Evolutionary conservation across 192 early-diverging fungal species (phyloP), one percentile per base, ranked within the genome.

Genomic region (Coemansia sp.): DNA sequence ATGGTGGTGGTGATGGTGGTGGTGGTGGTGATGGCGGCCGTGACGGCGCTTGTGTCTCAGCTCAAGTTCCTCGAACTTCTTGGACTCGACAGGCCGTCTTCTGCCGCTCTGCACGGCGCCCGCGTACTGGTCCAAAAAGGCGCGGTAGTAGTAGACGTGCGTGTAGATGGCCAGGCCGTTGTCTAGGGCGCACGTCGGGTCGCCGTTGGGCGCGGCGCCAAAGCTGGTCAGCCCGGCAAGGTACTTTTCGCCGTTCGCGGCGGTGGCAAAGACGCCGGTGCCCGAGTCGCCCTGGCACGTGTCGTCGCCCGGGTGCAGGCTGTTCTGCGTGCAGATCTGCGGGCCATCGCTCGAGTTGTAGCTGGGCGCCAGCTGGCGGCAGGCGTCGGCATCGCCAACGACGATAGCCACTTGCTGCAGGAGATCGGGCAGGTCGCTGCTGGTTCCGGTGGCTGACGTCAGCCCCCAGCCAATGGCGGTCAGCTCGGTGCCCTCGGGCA

Each of bases 281-380:
- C 71, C 71, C 0, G 64, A 67, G 48, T 75, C 71, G n/a, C 64
- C 71, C 60, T 75, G 71, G 44, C 71, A 75, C 2, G 71, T 75
- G 20, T 75, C 71, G 1, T 38, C 31, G 30, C 71, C 71, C 11
- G 28, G 64, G 12, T 29, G n/a, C 14, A 75, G 64, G 32, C 55
- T 51, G 31, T 75, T 75, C 10, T 75, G 60, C 0, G 71, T 75
- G 53, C 71, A 75, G 11, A 75, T 63, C 53, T 67, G 71, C 31
- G 71, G 71, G 4, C 71, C 71, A 11, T 67, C 30, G 50, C 71
- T 75, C 9, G 64, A 63, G 52, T 55, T 36, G 34, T 62, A 75
- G 4, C 48, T 41, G 2, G 60, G 56, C 3, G 60, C 44, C 27
- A 67, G 62, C 32, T 64, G 31, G 28, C 58, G 58, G 49, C 71